Evolutionary conservation across 176 grass and related monocot species (phyloP), one percentile per base, ranked within the genome.

Genomic region (Raddia distichophylla): DNA sequence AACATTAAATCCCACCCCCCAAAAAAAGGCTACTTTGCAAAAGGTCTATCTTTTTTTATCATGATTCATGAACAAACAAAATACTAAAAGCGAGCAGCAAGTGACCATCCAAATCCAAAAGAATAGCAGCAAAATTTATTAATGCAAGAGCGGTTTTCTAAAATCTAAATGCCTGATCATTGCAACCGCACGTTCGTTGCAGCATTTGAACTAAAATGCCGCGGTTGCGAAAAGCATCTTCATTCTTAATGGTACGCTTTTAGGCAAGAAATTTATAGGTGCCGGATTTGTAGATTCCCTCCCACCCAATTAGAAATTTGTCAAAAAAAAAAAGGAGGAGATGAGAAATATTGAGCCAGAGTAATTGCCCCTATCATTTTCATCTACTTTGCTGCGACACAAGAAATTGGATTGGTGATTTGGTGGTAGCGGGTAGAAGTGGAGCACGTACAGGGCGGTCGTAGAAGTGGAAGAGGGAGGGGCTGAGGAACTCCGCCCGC

Each of bases 401-500:
- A 20, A 3, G 47, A 57, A 65, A 67, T 15, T 10, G 76, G 80
- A 87, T 73, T 10, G 34, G 82, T 13, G 27, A 27, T 27, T 27
- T 27, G 27, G 27, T 27, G 27, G 27, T 27, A 27, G 27, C 27
- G 27, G 27, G 27, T 27, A 0, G 27, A 27, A 27, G 27, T 1
- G 68, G 8, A 47, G 47, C 67, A 91, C 90, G 78, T 93, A 94
- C 95, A 7, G 95, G 92, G 33, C 90, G 85, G 57, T 90, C 76
- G 78, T 94, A 98, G 82, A 94, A 94, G 88, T 89, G 74, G 90
- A 93, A 98, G 70, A 94, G 67, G 40, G 95, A 94, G 3, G 92
- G 95, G 86, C 95, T 94, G 69, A 98, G 88, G 84, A 94, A 98
- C 90, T 94, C 51, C 14, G 81, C 12, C 60, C 95, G 86, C 88